A percentile compares a stretch with the other conserved stretches of the same genome.
These are phyloP conservation scores for Mycena venus DNA, from an alignment of 768 basidiomycete species.

Conservation along the genomic window DNA sequence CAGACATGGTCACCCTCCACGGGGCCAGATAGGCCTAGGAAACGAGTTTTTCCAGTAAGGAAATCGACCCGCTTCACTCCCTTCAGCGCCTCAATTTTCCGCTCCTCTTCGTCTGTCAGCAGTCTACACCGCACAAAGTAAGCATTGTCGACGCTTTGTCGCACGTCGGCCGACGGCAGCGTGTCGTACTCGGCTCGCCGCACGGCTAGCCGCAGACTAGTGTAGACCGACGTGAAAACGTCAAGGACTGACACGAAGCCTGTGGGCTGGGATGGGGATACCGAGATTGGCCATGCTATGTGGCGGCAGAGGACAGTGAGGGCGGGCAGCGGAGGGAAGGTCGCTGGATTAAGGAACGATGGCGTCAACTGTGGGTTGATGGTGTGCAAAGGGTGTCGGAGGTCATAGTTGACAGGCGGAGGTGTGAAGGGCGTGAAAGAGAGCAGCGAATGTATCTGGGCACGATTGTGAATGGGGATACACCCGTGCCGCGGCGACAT, in stretches of 20 bases:
- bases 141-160: constrained; percentile 13
- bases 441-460: constrained; percentile 59
- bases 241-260: constrained; percentile 30
- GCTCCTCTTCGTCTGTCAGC: neutral
- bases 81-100: constrained; percentile 19
- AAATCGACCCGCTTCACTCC: constrained; percentile 34
- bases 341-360: constrained; percentile 27
- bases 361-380: constrained; percentile 22
- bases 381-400: constrained; percentile 20
- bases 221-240: constrained; percentile 27
- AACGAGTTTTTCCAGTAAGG: constrained; percentile 19
- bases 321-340: constrained; percentile 15
- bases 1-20: constrained; percentile 10
- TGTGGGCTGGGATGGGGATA: neutral
- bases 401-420: constrained; percentile 20
- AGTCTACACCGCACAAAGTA: constrained; percentile 23
- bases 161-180: neutral
- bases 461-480: constrained; percentile 37
- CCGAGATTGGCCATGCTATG: constrained; percentile 11
- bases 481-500: neutral
- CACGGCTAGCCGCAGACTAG: constrained; percentile 13
- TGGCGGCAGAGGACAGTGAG: constrained; percentile 27
- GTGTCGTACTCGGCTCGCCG: constrained; percentile 25
- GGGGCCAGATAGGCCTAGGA: constrained; percentile 32
- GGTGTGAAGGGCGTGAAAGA: constrained; percentile 19